These are phyloP conservation scores for Colletotrichum kahawae DNA, from an alignment of 2,329 filamentous ascomycete species.

Conservation along the genomic window DNA sequence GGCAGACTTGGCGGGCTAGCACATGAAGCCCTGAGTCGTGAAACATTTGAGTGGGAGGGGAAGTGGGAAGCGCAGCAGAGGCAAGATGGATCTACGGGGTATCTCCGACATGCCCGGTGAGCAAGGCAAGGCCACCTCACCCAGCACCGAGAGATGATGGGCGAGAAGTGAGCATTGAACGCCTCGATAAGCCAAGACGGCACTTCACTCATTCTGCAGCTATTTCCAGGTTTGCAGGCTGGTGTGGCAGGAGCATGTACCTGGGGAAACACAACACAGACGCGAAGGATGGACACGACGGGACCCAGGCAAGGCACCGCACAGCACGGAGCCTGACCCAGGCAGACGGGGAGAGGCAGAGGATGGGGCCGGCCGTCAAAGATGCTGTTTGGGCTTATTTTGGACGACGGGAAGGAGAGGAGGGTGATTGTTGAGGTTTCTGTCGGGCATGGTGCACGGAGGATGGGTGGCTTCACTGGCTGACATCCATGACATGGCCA, in stretches of 20 bases:
- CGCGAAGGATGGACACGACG: background rate
- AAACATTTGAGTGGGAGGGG: conserved; percentile 14
- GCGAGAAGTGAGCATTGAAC: background rate
- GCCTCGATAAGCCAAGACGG: background rate
- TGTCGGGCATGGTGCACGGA: background rate
- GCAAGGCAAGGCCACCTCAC: background rate
- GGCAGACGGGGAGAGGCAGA: conserved; percentile 5
- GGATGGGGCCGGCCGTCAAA: conserved; percentile 3
- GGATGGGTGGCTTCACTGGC: background rate
- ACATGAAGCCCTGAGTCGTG: conserved; percentile 7
- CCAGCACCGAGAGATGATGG: background rate
- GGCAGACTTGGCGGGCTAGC: conserved; percentile 9
- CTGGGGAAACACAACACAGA: background rate
- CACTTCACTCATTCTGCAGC: background rate
- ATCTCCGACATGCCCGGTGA: conserved; percentile 13
- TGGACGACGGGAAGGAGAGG: conserved; percentile 1
- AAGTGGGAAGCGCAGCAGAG: conserved; percentile 5
- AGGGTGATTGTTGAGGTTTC: conserved; percentile 10
- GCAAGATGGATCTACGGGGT: conserved; percentile 7
- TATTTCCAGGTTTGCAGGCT: background rate
- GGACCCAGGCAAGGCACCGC: background rate
- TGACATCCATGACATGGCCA: conserved; percentile 1
- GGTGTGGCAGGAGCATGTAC: background rate
- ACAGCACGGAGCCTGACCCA: conserved; percentile 7
- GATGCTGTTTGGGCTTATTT: conserved; percentile 17